phyloP scores from a whole-genome alignment of 2,329 filamentous ascomycete species.

The Trichophyton rubrum region DNA sequence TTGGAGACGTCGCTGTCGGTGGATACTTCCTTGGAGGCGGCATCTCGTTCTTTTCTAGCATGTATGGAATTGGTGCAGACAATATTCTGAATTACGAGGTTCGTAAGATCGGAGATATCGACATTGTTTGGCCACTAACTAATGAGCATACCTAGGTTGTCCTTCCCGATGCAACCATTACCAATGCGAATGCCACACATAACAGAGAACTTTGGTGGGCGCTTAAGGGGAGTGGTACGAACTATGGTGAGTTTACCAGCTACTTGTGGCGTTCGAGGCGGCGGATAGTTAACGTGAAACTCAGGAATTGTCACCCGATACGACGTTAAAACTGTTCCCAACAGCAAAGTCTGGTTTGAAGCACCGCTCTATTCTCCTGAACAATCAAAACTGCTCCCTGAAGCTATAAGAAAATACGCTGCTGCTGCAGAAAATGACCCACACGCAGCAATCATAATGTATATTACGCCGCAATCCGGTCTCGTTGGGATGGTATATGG shows the following conservation, averaged over 20 bases:
- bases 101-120: too few relatives aligned
- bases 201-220: slow-evolving; percentile 20
- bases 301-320: not conserved
- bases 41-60: not conserved
- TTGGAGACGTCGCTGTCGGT: not conserved
- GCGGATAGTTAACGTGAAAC: not conserved
- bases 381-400: not conserved
- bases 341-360: not conserved
- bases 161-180: slow-evolving; percentile 23
- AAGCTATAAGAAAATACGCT: not conserved
- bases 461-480: not conserved
- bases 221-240: slow-evolving; percentile 34
- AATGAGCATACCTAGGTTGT: slow-evolving; percentile 11
- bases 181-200: slow-evolving; percentile 18
- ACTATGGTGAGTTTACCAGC: slow-evolving; percentile 26
- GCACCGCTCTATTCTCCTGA: not conserved
- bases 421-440: not conserved
- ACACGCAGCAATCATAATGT: not conserved
- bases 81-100: not conserved
- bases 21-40: not conserved
- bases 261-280: not conserved
- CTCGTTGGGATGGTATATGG: not conserved
- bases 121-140: too few relatives aligned
- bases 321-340: not conserved
- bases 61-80: not conserved